Conservation (phyloP, 1,284 basidiomycete genomes). For the Cutaneotrichosporon dermatis region DNA sequence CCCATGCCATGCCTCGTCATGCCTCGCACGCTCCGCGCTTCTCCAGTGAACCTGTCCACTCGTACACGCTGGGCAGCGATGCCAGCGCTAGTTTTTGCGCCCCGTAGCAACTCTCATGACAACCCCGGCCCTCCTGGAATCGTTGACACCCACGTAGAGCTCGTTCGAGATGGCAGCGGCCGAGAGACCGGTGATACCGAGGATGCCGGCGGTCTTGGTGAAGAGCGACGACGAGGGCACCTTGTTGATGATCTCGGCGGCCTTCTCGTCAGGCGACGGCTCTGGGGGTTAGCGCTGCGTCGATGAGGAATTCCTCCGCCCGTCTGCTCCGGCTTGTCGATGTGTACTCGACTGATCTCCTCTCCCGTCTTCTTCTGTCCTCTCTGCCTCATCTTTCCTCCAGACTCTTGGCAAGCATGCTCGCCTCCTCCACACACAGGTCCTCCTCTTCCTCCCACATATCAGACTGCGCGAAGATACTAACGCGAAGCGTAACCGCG, state of each 20-base stretch:
- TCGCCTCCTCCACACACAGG: neutral
- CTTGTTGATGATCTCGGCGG: slow-evolving; percentile 83
- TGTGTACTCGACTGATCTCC: neutral
- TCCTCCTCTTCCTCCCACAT: neutral
- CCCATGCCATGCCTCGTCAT: too few relatives aligned
- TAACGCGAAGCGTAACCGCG: slow-evolving; percentile 45
- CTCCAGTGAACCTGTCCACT: too few relatives aligned
- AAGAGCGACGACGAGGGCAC: slow-evolving; percentile 88
- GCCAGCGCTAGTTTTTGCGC: too few relatives aligned
- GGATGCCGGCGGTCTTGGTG: slow-evolving; percentile 88
- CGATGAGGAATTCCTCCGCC: too few relatives aligned
- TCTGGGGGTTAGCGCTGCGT: slow-evolving; percentile 41
- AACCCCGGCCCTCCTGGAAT: neutral
- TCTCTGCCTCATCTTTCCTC: neutral
- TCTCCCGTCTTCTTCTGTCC: neutral
- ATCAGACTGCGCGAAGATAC: slow-evolving; percentile 12
- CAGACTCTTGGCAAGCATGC: neutral
- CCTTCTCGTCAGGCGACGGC: slow-evolving; percentile 75
- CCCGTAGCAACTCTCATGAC: neutral
- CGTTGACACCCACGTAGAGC: slow-evolving; percentile 63
- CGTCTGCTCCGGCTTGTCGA: too few relatives aligned
- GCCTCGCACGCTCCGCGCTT: too few relatives aligned
- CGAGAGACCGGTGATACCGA: slow-evolving; percentile 82
- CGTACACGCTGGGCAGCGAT: too few relatives aligned
- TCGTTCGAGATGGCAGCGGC: slow-evolving; percentile 96